A percentile compares a stretch with the other conserved stretches of the same genome.
These are phyloP conservation scores for Combretum micranthum DNA, from an alignment of 345 rosid species.

Conservation along the genomic window DNA sequence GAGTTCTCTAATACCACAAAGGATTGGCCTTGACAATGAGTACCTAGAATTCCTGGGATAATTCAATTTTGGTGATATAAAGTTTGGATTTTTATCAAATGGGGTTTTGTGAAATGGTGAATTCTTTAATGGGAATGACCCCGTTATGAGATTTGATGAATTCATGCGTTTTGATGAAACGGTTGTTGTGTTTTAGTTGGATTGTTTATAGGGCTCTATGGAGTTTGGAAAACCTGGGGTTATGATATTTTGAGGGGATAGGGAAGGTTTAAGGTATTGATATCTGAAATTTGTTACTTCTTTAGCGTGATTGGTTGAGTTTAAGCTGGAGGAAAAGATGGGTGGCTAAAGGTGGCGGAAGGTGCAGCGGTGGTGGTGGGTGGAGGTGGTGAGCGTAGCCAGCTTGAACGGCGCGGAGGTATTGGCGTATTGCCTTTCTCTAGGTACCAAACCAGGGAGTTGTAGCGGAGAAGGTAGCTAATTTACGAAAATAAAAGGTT, in stretches of 20 bases:
- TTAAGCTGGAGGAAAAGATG: no score
- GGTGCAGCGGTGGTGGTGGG: neutral
- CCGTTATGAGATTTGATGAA: slow-evolving; percentile 22
- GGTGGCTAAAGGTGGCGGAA: no score
- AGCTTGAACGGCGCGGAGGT: neutral
- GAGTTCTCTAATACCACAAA: slow-evolving; percentile 55
- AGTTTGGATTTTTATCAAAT: slow-evolving; percentile 9
- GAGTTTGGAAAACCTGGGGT: no score
- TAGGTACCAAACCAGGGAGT: no score
- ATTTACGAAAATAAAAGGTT: no score
- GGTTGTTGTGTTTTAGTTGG: neutral
- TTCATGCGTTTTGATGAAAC: slow-evolving; percentile 17
- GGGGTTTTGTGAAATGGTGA: slow-evolving; percentile 24
- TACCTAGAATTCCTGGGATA: neutral
- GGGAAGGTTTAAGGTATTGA: neutral
- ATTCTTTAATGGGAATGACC: slow-evolving; percentile 16
- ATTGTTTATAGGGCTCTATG: no score
- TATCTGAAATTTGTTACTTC: no score
- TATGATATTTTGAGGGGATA: neutral
- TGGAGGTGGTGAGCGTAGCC: neutral
- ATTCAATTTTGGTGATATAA: neutral
- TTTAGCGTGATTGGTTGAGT: no score
- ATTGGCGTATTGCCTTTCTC: no score
- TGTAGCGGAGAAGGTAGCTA: no score
- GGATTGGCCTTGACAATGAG: slow-evolving; percentile 17